phyloP scores from a whole-genome alignment of 2,329 filamentous ascomycete species.

The Sphaerostilbella broomeana region DNA sequence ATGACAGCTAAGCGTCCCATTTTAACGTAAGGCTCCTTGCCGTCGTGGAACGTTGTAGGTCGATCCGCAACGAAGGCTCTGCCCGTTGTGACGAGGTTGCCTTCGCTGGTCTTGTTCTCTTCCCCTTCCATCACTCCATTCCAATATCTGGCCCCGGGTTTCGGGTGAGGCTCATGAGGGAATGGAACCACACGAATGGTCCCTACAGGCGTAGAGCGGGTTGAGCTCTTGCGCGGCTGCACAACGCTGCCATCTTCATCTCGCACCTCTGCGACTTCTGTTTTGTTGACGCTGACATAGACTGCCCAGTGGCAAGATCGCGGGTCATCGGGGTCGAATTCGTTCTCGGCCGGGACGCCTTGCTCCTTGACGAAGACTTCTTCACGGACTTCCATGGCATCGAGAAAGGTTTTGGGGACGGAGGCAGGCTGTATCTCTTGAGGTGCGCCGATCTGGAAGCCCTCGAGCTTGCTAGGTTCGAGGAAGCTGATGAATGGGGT shows the following conservation, averaged over 20 bases:
- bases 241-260: slow-evolving; percentile 37
- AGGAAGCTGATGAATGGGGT: slow-evolving; percentile 45
- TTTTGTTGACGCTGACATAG: slow-evolving; percentile 59
- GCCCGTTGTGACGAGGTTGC: slow-evolving; percentile 2
- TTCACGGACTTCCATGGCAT: slow-evolving; percentile 57
- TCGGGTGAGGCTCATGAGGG: slow-evolving; percentile 62
- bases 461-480: slow-evolving; percentile 43
- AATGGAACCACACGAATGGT: slow-evolving; percentile 78
- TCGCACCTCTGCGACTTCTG: slow-evolving; percentile 35
- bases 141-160: slow-evolving; percentile 42
- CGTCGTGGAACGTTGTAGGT: slow-evolving; percentile 48
- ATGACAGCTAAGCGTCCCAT: slow-evolving; percentile 71
- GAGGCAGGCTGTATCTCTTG: slow-evolving; percentile 37
- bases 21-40: slow-evolving; percentile 71
- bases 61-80: slow-evolving; percentile 32
- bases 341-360: slow-evolving; percentile 53
- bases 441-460: slow-evolving; percentile 36
- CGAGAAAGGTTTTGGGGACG: slow-evolving; percentile 51
- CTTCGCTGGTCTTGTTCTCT: slow-evolving; percentile 3
- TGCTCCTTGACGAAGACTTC: slow-evolving; percentile 57
- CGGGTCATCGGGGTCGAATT: slow-evolving; percentile 74
- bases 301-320: slow-evolving; percentile 81
- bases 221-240: slow-evolving; percentile 38
- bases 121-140: slow-evolving; percentile 34
- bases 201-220: slow-evolving; percentile 51